Percentiles rank a stretch among this genome's conserved stretches.
These are phyloP conservation scores for Alternaria atra DNA, from an alignment of 2,329 filamentous ascomycete genomes.

Conservation along the genomic window DNA sequence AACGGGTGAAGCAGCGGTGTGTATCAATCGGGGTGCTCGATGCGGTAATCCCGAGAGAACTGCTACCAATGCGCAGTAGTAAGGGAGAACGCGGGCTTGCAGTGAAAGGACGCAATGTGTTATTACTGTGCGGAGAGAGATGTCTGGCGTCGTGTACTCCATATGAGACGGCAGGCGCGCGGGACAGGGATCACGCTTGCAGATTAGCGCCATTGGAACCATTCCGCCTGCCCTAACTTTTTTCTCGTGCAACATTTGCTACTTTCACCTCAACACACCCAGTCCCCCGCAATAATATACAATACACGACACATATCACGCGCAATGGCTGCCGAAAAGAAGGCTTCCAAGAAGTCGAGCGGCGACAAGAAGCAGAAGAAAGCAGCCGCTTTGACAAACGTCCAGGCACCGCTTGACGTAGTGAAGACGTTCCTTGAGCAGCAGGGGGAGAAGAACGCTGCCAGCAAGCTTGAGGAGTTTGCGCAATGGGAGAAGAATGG, in stretches of 20 bases:
- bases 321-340: conserved; percentile 41
- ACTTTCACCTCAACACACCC: conserved; percentile 10
- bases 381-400: conserved; percentile 11
- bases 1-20: conserved; percentile 10
- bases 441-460: conserved; percentile 45
- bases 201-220: conserved; percentile 24
- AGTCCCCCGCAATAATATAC: not conserved
- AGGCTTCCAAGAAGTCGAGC: conserved; percentile 18
- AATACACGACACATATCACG: conserved; percentile 12
- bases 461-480: conserved; percentile 35
- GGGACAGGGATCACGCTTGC: conserved; percentile 18
- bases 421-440: conserved; percentile 47
- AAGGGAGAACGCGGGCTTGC: conserved; percentile 12
- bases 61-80: conserved; percentile 7
- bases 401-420: conserved; percentile 37
- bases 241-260: conserved; percentile 24
- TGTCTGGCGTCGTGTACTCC: conserved; percentile 28
- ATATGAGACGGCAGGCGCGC: conserved; percentile 32
- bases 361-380: conserved; percentile 31
- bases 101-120: conserved; percentile 18
- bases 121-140: conserved; percentile 27
- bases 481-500: conserved; percentile 42
- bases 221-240: conserved; percentile 32
- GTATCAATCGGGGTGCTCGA: conserved; percentile 3
- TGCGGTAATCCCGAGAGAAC: not conserved